Conservation (phyloP, 31 red algal genomes). For the Odonthalia washingtoniensis region DNA sequence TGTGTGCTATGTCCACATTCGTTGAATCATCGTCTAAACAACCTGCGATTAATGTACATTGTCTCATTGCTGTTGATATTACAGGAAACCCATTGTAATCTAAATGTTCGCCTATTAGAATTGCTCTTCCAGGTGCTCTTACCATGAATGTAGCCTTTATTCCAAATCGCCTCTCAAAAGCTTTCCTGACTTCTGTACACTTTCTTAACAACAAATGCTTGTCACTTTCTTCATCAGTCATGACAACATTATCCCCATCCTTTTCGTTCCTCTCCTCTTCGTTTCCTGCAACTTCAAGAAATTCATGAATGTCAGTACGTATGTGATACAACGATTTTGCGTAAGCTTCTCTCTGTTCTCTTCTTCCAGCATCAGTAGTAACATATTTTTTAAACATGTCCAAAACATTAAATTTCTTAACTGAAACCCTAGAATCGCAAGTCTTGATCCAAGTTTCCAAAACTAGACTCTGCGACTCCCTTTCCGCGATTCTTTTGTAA, state of each 20-base stretch:
- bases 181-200: conserved; percentile 12
- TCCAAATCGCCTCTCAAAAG: conserved; percentile 44
- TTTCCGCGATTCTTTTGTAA: conserved; percentile 64
- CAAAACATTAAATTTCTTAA: conserved; percentile 30
- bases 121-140: conserved; percentile 67
- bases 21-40: conserved; percentile 46
- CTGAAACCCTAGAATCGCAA: conserved; percentile 43
- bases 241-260: too few species aligned
- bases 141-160: conserved; percentile 50
- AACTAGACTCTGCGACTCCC: conserved; percentile 54
- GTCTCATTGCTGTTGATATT: conserved; percentile 42
- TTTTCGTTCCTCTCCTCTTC: too few species aligned
- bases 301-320: conserved; percentile 48
- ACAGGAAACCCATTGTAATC: conserved; percentile 82
- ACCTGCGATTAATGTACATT: conserved; percentile 71
- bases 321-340: conserved; percentile 68
- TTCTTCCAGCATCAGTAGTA: conserved; percentile 46
- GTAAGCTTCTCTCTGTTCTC: conserved; percentile 63
- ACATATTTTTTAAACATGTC: conserved; percentile 67
- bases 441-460: conserved; percentile 65
- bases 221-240: too few species aligned
- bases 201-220: background rate
- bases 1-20: conserved; percentile 45
- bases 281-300: conserved; percentile 26
- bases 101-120: conserved; percentile 77